Evolutionary conservation across 2,329 filamentous ascomycete species (phyloP), one percentile per base, ranked within the genome.

Genomic region (Sporothrix pseudoabietina): DNA sequence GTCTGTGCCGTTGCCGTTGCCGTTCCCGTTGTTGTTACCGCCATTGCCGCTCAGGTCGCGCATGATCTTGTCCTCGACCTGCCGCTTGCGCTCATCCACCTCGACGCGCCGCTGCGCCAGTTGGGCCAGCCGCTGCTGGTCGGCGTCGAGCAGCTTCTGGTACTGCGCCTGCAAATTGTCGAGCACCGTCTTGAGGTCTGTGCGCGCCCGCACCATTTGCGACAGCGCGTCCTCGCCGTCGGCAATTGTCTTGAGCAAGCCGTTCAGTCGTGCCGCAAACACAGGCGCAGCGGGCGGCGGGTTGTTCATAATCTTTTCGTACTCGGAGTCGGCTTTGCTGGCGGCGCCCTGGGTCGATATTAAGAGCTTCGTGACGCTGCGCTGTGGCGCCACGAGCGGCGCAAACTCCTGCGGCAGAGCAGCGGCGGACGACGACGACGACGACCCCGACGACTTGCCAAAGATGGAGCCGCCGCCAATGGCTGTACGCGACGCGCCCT

Each of bases 51-150:
- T 89, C 30, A 97, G 87, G 9, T 93, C 93, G 70, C 92, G 89
- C 87, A 99, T 94, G 77, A 99, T 98, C 68, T 89, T 91, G 76
- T 95, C 89, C 81, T 99, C 96, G 8, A 99, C 94, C 66, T 96
- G 92, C 71, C 91, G 90, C 81, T 97, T 97, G 82, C 93, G 94
- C 22, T 86, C 84, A 77, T 98, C 94, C 19, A 94, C 93, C 72
- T 90, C 89, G 2, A 84, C 82, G 77, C 92, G 93, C 72, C 91
- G 90, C n/a, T 84, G 85, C 3, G 85, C 83, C 26, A 98, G 82
- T 19, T 92, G 87, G 7, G 85, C 80, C n/a, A 90, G 84, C 49
- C 91, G 86, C 4, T 85, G 82, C 78, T 94, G 89, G 73, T 99
- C 95, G 19, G 86, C 86, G 1, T 87, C 85, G 4, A 98, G 83